Evolutionary conservation across 768 basidiomycete genomes (phyloP).

Genomic region (Rhodosporidiobolus sp.): DNA sequence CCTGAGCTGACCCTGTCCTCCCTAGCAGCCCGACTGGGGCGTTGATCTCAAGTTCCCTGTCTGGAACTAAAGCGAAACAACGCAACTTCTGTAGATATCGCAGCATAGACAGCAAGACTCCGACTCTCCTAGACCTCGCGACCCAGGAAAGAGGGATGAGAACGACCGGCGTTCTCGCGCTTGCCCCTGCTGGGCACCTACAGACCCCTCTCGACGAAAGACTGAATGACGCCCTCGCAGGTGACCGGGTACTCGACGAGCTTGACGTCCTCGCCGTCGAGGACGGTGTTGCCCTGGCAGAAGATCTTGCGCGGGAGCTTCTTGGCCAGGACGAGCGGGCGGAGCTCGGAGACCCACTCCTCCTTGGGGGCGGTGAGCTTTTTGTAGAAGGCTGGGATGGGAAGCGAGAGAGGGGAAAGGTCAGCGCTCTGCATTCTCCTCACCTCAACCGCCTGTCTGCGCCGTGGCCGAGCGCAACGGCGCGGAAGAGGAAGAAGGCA

Average conservation of each 20-base stretch:
- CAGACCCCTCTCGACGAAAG: constrained; percentile 69
- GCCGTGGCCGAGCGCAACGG: too few relatives aligned
- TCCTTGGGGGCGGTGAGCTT: constrained; percentile 68
- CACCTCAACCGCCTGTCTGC: too few relatives aligned
- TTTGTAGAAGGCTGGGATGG: constrained; percentile 61
- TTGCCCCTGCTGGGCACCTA: constrained; percentile 40
- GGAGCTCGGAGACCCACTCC: constrained; percentile 71
- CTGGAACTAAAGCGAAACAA: constrained; percentile 21
- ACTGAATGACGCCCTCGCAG: constrained; percentile 69
- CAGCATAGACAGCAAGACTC: background rate
- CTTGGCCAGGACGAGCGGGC: constrained; percentile 63
- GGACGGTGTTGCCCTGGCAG: constrained; percentile 71
- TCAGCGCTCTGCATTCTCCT: constrained; percentile 1
- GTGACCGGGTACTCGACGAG: constrained; percentile 70
- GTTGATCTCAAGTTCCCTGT: constrained; percentile 30
- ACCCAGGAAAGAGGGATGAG: too few relatives aligned
- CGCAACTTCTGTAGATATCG: too few relatives aligned
- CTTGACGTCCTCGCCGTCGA: constrained; percentile 65
- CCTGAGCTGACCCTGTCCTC: too few relatives aligned
- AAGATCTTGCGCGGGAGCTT: constrained; percentile 75
- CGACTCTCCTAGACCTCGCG: background rate
- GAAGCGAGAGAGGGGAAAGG: background rate
- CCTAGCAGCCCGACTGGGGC: constrained; percentile 25
- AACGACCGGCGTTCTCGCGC: background rate
- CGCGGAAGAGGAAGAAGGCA: too few relatives aligned